A percentile compares a stretch with the other conserved stretches of the same genome.
Evolutionary conservation across 495 filamentous ascomycete genomes (phyloP).

Genomic region (Apodospora peruviana): DNA sequence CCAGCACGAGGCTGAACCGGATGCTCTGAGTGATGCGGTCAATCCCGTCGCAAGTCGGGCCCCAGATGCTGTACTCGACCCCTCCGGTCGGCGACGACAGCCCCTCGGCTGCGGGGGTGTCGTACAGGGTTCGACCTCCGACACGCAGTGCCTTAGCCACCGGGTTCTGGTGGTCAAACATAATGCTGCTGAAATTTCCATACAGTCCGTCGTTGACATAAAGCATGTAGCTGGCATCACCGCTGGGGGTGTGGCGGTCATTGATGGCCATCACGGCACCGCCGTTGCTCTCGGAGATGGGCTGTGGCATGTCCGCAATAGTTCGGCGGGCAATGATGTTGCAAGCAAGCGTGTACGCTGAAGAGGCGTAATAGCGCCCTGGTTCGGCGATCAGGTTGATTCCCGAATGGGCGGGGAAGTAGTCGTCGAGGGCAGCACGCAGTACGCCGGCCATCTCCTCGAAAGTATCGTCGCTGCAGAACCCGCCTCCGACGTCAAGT

Average conservation of each 20-base stretch:
- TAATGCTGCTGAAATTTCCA: slow-evolving; percentile 97
- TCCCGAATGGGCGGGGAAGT: slow-evolving; percentile 67
- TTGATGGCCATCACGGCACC: slow-evolving; percentile 36
- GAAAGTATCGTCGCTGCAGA: slow-evolving; percentile 72
- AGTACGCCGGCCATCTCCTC: slow-evolving; percentile 84
- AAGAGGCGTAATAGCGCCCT: slow-evolving; percentile 88
- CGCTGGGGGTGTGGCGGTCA: too few relatives aligned
- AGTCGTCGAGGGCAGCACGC: slow-evolving; percentile 70
- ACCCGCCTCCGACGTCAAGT: slow-evolving; percentile 92
- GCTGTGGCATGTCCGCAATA: slow-evolving; percentile 42
- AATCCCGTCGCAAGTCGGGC: slow-evolving; percentile 95
- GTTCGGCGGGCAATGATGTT: slow-evolving; percentile 95
- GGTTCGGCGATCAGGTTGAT: slow-evolving; percentile 93
- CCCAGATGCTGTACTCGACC: slow-evolving; percentile 90
- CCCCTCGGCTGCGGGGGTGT: slow-evolving; percentile 32
- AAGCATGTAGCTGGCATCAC: slow-evolving; percentile 76
- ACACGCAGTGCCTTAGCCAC: slow-evolving; percentile 71
- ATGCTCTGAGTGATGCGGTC: slow-evolving; percentile 82
- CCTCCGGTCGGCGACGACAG: slow-evolving; percentile 26
- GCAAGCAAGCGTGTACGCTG: slow-evolving; percentile 88
- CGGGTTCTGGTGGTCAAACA: slow-evolving; percentile 96
- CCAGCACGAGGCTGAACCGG: slow-evolving; percentile 63
- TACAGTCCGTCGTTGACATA: slow-evolving; percentile 97
- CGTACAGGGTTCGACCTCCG: slow-evolving; percentile 46
- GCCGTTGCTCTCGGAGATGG: slow-evolving; percentile 1